Evolutionary conservation across 1,139 yeast genomes (phyloP), one percentile per base, ranked within the genome.

Genomic region (Hemisphaericaspora subhashii): DNA sequence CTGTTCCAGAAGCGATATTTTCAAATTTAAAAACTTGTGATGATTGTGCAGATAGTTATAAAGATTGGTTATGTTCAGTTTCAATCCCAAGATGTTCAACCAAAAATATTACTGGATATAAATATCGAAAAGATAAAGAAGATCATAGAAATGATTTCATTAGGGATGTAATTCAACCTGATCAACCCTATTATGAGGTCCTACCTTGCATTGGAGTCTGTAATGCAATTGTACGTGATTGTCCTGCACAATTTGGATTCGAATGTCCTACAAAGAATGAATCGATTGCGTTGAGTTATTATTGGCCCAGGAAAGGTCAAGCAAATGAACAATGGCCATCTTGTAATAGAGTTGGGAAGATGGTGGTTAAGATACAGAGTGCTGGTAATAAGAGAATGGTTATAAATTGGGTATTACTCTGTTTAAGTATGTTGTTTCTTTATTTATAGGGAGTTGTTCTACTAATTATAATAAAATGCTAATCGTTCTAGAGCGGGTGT

Each of bases 61-160:
- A 80, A 52, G 74, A 83, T 52, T 92, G 98, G 98, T 70, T 92
- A 14, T 92, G 98, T 63, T 76, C 95, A 0, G 88, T 87, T 4
- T 72, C 89, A 0, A 86, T 92, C n/a, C 98, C 98, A 0, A 67
- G 98, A 25, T 92, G 98, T 53, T 72, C 84, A 1, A 67, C 85
- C 0, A 44, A 61, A 35, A 58, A 74, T 22, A 58, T 69, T 5
- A 54, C 73, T 0, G 81, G 77, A 12, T 79, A 80, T 54, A 58
- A 60, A 22, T 49, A 55, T 22, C 70, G 95, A 26, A 61, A 64
- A 3, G 62, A 62, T 2, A 73, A 73, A n/a, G 59, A 67, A 6
- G 81, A 87, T 7, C 44, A 46, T 15, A 70, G 98, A 42, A 87
- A 77, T 51, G 65, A 64, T 6, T 78, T 77, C 49, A 72, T 90